phyloP scores from a whole-genome alignment of 1,284 basidiomycete genomes.

The Cystobasidium pallidum region DNA sequence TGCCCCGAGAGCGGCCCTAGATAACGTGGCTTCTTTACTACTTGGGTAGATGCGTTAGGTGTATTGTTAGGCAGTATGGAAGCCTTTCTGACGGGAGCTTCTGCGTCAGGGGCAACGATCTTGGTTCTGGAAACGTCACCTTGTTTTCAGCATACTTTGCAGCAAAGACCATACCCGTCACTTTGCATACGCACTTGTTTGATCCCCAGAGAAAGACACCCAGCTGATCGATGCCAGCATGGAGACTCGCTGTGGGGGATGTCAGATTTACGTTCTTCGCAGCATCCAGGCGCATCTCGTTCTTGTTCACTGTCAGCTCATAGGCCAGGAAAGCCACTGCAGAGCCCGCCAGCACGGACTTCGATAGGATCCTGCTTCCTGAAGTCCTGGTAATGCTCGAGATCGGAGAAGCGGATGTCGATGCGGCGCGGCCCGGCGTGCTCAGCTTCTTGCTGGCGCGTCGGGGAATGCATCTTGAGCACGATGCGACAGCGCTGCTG shows the following conservation, averaged over 20 bases:
- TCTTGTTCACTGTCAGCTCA: not conserved
- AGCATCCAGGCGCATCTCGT: slow-evolving; percentile 9
- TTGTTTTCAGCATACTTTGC: too few species aligned
- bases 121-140: slow-evolving; percentile 37
- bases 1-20: slow-evolving; percentile 39
- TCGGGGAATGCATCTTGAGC: slow-evolving; percentile 1
- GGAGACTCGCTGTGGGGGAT: slow-evolving; percentile 21
- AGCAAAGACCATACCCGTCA: not conserved
- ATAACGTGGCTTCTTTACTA: slow-evolving; percentile 48
- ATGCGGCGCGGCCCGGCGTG: not conserved
- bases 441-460: not conserved
- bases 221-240: slow-evolving; percentile 19
- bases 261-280: slow-evolving; percentile 21
- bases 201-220: slow-evolving; percentile 39
- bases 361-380: not conserved
- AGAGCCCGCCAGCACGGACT: not conserved
- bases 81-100: slow-evolving; percentile 34
- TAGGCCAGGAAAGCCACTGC: slow-evolving; percentile 10
- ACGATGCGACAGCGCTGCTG: slow-evolving; percentile 9
- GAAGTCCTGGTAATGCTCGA: not conserved
- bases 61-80: slow-evolving; percentile 8
- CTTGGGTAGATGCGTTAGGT: slow-evolving; percentile 14
- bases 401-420: slow-evolving; percentile 10
- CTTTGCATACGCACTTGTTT: slow-evolving; percentile 17
- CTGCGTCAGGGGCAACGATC: slow-evolving; percentile 45